Evolutionary conservation across 208 protist genomes (phyloP).

Genomic region (Wallacemonas collosoma): DNA sequence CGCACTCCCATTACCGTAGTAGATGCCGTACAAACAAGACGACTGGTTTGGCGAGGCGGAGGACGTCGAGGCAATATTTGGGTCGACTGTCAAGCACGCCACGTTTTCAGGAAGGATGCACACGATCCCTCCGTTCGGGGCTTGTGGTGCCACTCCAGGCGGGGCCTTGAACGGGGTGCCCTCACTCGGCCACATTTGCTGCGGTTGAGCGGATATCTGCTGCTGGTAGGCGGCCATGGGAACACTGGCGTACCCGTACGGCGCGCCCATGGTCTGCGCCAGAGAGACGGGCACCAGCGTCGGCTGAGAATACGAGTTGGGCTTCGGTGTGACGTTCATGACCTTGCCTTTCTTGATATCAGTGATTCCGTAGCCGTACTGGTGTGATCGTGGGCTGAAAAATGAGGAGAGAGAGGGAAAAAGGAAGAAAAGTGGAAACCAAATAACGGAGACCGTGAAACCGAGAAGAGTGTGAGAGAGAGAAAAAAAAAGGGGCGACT

Average conservation of each 20-base stretch:
- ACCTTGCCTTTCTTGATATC: background rate
- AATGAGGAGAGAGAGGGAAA: background rate
- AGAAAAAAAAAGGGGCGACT: background rate
- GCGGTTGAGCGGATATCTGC: constrained; percentile 17
- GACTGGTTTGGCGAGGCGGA: background rate
- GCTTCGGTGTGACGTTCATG: background rate
- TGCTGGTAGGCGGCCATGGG: constrained; percentile 5
- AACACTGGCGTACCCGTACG: constrained; percentile 7
- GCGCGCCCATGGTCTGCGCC: background rate
- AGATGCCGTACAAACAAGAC: constrained; percentile 7
- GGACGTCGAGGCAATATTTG: background rate
- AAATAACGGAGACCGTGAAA: background rate
- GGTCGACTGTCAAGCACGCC: constrained; percentile 3
- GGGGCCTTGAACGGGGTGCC: background rate
- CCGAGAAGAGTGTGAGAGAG: background rate
- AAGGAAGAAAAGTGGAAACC: background rate
- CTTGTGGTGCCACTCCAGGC: background rate
- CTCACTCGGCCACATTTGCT: constrained; percentile 5
- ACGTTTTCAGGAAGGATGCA: constrained; percentile 16
- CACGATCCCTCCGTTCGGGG: constrained; percentile 4
- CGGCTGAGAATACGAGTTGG: background rate
- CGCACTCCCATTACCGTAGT: background rate
- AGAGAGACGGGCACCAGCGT: background rate
- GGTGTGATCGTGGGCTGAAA: background rate
- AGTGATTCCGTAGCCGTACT: too few relatives aligned